These are phyloP conservation scores for Yamadazyma diddensiae DNA, from an alignment of 1,139 yeast genomes.

Conservation along the genomic window DNA sequence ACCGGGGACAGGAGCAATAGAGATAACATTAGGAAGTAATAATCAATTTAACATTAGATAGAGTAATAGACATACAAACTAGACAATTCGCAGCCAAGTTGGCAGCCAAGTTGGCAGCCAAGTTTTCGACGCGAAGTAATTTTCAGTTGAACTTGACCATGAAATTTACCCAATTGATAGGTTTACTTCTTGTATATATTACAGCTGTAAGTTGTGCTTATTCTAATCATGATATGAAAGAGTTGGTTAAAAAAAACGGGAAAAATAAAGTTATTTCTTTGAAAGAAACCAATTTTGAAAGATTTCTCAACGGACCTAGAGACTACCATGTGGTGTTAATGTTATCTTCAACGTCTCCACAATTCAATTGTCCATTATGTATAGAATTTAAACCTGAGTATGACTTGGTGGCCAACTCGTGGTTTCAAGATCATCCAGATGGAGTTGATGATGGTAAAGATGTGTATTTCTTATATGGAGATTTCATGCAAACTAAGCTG, in stretches of 20 bases:
- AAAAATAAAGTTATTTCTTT: conserved; percentile 30
- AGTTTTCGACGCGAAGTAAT: not conserved
- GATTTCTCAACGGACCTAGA: conserved; percentile 62
- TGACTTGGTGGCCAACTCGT: conserved; percentile 52
- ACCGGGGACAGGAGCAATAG: conserved; percentile 38
- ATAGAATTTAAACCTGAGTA: conserved; percentile 66
- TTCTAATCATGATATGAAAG: conserved; percentile 25
- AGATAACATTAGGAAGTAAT: conserved; percentile 33
- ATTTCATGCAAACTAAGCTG: conserved; percentile 55
- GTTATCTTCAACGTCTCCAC: conserved; percentile 71
- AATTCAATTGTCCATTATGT: conserved; percentile 79
- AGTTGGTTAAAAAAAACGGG: conserved; percentile 19
- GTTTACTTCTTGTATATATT: conserved; percentile 3
- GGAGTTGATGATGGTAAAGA: conserved; percentile 28
- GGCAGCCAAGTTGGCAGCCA: not conserved
- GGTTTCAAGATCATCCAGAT: conserved; percentile 47
- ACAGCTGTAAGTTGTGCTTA: conserved; percentile 26
- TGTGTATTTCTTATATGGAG: conserved; percentile 72
- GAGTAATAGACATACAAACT: not conserved
- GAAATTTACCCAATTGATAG: not conserved
- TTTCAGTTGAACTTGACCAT: conserved; percentile 1
- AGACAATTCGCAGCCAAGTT: not conserved
- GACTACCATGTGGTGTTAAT: conserved; percentile 66
- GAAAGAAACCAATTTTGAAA: conserved; percentile 60
- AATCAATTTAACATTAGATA: conserved; percentile 1